Base-by-base conservation (phyloP, 345 rosid genomes). In the Linum trigynum region DNA sequence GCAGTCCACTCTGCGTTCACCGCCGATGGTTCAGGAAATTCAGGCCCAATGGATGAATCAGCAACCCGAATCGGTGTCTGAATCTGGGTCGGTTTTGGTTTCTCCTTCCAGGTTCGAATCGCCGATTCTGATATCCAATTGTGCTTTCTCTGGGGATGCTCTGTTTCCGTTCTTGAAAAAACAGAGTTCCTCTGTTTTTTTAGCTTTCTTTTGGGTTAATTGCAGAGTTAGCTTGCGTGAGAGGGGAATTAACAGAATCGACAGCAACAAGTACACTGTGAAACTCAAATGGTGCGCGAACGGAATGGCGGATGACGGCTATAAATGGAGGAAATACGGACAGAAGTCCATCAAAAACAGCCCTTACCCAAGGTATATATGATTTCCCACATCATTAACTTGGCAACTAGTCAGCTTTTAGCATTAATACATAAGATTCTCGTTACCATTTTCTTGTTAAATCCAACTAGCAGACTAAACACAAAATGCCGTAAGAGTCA, bases 281-380 rank as follows among this genome's bases (percentile, higher is more conserved):
- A 85, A 79, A 76, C 79, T 85, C 74, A 92, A 79, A 80, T 79
- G 80, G 64, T 73, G 63, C 57, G 78, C 75, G 53, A 80, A 78
- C 70, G 88, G 83, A 42, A 74, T 80, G 84, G 75, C 75, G 62
- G 89, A 85, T 74, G 98, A 92, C 75, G 98, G 96, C n/a, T 91
- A 89, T 66, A 89, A 87, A 77, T 92, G 98, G 98, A 83, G 98
- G 73, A 92, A 92, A 61, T 92, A 92, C 65, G 98, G 98, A 7
- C 98, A 89, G 38, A 92, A 92, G 77, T 77, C 88, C 58, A 92
- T 92, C 65, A 92, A 92, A 79, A 84, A 84, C 69, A 92, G 83
- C 77, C 89, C 91, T 23, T 80, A 84, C 76, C 98, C 96, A 23
- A 82, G 98, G 96, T 90, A 74, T 16, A 23, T 53, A 5, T 37